Evolutionary conservation across 2,329 filamentous ascomycete species (phyloP), one percentile per base, ranked within the genome.

Genomic region (Hawksworthiomyces lignivorus): DNA sequence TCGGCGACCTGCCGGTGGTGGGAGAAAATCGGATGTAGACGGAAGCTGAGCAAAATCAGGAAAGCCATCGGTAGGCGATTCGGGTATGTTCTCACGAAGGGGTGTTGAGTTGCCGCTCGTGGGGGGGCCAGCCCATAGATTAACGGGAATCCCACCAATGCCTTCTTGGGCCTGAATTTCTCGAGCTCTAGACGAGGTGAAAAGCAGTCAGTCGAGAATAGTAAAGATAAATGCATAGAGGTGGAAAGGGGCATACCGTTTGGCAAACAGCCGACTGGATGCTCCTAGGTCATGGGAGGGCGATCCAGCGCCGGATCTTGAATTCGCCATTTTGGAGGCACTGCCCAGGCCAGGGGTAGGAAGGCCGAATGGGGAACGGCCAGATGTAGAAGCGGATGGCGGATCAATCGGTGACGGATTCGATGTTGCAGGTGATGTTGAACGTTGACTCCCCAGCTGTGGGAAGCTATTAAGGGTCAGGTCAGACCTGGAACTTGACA

Each of bases 151-250:
- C 57, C 72, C 82, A 59, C 70, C 68, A 37, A 95, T 73, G 39
- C 89, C 89, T 74, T 97, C 90, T 67, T 96, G 89, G 41, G 89
- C 89, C 68, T 97, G 90, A 48, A 97, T 96, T 64, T 98, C 92
- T 62, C 92, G 79, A 52, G 92, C 89, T 59, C 90, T 95, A 27
- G 3, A 34, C 7, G 3, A n/a, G n/a, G n/a, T 28, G 26, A 12
- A 19, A n/a, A 27, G 48, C n/a, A 24, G 29, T 20, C 39, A 44
- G 18, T 32, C 24, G 39, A 29, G 14, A 21, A 30, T 28, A 43
- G 36, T 9, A 18, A 12, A 17, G 34, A n/a, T 34, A 15, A 36
- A 19, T 22, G 27, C 20, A 36, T 10, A 21, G 20, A 7, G 36
- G 26, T 19, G 12, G 30, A 50, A 30, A 32, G 42, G 48, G 45